phyloP scores from a whole-genome alignment of 768 basidiomycete genomes.

The Collybia sp. region DNA sequence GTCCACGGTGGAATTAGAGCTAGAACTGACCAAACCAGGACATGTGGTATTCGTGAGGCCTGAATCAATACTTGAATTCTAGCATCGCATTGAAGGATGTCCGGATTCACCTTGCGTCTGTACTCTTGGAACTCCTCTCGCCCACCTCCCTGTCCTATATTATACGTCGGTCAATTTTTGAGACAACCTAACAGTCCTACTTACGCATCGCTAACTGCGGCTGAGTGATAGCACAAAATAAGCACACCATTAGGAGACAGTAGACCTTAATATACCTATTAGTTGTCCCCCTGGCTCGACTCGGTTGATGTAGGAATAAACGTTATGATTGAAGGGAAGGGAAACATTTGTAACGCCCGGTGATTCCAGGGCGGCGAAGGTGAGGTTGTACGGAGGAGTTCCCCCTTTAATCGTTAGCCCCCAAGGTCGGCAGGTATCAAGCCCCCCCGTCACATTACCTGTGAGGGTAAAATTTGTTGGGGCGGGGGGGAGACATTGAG shows the following conservation, averaged over 20 bases:
- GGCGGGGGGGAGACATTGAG: constrained; percentile 8
- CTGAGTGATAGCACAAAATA: constrained; percentile 18
- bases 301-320: constrained; percentile 38
- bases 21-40: no score
- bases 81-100: no score
- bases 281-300: constrained; percentile 29
- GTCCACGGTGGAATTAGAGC: no score
- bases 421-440: constrained; percentile 44
- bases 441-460: constrained; percentile 29
- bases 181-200: background rate
- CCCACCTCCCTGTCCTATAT: constrained; percentile 36
- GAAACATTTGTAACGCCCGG: constrained; percentile 37
- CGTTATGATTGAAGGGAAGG: constrained; percentile 28
- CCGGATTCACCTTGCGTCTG: constrained; percentile 18
- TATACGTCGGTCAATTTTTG: background rate
- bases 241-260: background rate
- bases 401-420: constrained; percentile 39
- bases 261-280: constrained; percentile 27
- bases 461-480: constrained; percentile 13
- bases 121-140: constrained; percentile 23
- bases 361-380: constrained; percentile 31
- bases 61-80: no score
- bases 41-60: no score
- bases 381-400: constrained; percentile 37
- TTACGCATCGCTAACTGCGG: constrained; percentile 35